These are phyloP conservation scores for Tylopilus vinaceipallidus DNA, from an alignment of 768 basidiomycete genomes.

Conservation along the genomic window DNA sequence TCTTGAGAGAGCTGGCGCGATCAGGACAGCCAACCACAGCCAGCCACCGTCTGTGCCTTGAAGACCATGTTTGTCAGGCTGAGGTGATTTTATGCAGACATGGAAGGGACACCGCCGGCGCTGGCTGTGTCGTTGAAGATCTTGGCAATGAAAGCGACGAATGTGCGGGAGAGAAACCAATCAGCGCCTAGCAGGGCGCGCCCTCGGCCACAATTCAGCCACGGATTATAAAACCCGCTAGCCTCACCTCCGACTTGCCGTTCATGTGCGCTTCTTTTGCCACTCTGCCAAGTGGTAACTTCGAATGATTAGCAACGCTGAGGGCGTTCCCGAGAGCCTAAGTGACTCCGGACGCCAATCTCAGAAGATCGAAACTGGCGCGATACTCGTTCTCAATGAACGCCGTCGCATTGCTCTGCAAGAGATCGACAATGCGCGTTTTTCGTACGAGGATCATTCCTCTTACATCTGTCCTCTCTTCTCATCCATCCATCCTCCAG, in stretches of 20 bases:
- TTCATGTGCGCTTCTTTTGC: not conserved
- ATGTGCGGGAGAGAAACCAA: conserved; percentile 20
- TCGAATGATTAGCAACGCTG: conserved; percentile 12
- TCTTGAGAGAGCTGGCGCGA: not conserved
- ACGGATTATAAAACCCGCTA: conserved; percentile 13
- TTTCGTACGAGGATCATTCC: conserved; percentile 54
- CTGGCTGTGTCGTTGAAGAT: not conserved
- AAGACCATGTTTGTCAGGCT: not conserved
- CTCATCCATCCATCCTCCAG: conserved; percentile 31
- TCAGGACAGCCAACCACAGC: not conserved
- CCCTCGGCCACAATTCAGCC: conserved; percentile 3
- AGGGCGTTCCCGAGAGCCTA: conserved; percentile 1
- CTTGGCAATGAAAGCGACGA: conserved; percentile 15
- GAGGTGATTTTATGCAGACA: not conserved
- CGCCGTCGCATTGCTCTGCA: conserved; percentile 73
- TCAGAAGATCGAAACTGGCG: not conserved
- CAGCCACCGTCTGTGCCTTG: conserved; percentile 3
- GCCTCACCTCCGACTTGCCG: not conserved
- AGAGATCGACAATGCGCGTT: conserved; percentile 81
- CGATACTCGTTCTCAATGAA: conserved; percentile 49
- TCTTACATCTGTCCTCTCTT: not conserved
- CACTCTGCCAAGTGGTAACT: not conserved
- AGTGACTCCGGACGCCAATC: not conserved
- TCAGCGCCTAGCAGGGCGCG: conserved; percentile 8
- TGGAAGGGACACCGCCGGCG: not conserved